These are phyloP conservation scores for Aspergillus sp. DNA, from an alignment of 2,329 filamentous ascomycete species.

Conservation along the genomic window DNA sequence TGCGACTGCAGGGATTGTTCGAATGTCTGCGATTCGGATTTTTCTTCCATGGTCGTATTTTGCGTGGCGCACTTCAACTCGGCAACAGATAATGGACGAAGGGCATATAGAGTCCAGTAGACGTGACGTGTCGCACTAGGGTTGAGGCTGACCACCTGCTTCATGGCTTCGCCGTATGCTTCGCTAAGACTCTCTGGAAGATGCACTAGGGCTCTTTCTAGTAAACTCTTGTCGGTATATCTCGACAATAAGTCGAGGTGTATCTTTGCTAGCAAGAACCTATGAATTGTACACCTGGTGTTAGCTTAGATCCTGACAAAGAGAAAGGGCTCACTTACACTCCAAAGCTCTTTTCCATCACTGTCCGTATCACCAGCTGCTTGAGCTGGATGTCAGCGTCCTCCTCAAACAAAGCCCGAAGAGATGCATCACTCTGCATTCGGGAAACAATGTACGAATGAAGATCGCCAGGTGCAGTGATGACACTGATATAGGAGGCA, in stretches of 20 bases:
- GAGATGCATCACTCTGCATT: slow-evolving; percentile 13
- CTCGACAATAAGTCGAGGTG: slow-evolving; percentile 28
- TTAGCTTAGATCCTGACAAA: not conserved
- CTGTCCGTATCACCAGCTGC: slow-evolving; percentile 14
- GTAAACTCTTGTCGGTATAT: slow-evolving; percentile 18
- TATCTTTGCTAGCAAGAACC: slow-evolving; percentile 29
- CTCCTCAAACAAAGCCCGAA: slow-evolving; percentile 9
- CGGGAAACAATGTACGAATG: slow-evolving; percentile 16
- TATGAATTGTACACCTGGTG: slow-evolving; percentile 10
- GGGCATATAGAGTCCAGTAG: slow-evolving; percentile 29
- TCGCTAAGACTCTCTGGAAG: slow-evolving; percentile 28
- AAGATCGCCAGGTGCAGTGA: slow-evolving; percentile 18
- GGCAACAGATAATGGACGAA: slow-evolving; percentile 22
- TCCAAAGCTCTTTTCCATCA: slow-evolving; percentile 25
- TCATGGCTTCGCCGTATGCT: slow-evolving; percentile 32
- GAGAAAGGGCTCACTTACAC: slow-evolving; percentile 18
- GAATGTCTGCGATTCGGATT: slow-evolving; percentile 11
- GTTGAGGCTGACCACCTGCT: slow-evolving; percentile 23
- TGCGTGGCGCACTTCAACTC: slow-evolving; percentile 23
- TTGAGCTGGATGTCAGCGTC: slow-evolving; percentile 10
- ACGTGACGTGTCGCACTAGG: slow-evolving; percentile 20
- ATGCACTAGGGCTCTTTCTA: slow-evolving; percentile 23
- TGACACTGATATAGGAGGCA: slow-evolving; percentile 14
- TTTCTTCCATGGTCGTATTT: not conserved
- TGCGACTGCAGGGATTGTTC: slow-evolving; percentile 17